Conservation (phyloP, 176 grass and related monocot species). For the Eleusine indica region DNA sequence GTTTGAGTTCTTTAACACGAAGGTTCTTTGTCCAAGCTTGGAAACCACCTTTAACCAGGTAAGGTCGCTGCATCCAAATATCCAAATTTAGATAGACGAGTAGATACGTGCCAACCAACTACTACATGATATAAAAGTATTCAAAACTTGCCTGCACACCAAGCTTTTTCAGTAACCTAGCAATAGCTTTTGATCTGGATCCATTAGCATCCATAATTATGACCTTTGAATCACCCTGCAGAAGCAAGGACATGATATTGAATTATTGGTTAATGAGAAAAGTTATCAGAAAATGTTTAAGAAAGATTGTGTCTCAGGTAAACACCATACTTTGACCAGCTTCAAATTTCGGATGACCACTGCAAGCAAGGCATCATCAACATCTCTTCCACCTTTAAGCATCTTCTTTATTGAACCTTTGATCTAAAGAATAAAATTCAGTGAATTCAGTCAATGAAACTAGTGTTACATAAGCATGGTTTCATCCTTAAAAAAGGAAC, state of each 20-base stretch:
- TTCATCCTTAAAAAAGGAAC: neutral
- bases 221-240: constrained; percentile 79
- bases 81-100: constrained; percentile 47
- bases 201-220: constrained; percentile 95
- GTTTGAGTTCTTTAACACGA: constrained; percentile 89
- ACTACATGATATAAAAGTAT: constrained; percentile 17
- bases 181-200: constrained; percentile 75
- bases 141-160: constrained; percentile 76
- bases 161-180: constrained; percentile 89
- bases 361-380: constrained; percentile 80
- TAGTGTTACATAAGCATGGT: neutral
- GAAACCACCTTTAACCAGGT: constrained; percentile 94
- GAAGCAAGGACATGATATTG: constrained; percentile 5
- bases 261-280: neutral
- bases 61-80: constrained; percentile 64
- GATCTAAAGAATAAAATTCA: constrained; percentile 54
- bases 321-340: constrained; percentile 67
- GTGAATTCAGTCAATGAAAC: constrained; percentile 18
- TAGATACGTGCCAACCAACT: constrained; percentile 2
- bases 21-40: constrained; percentile 85
- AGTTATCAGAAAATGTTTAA: constrained; percentile 16
- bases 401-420: constrained; percentile 70
- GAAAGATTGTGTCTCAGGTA: constrained; percentile 27
- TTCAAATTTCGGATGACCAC: constrained; percentile 94
- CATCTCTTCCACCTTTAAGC: constrained; percentile 74